Percentiles rank a stretch among this genome's conserved stretches.
Evolutionary conservation across 208 protist species (phyloP).

Genomic region (Acanthamoeba royreba): DNA sequence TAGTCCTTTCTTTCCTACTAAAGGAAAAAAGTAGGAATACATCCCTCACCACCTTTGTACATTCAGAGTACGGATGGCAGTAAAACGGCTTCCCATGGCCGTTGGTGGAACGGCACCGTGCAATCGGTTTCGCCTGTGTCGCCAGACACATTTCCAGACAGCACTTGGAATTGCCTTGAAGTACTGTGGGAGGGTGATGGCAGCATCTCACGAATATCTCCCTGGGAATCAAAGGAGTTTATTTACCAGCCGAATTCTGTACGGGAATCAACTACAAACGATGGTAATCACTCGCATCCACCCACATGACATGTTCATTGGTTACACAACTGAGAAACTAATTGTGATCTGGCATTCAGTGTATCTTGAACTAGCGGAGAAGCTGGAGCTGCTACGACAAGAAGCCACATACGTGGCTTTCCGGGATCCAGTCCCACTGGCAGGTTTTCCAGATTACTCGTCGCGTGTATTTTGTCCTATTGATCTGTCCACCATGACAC

Average conservation of each 20-base stretch:
- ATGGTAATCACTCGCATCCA: neutral
- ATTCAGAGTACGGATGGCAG: neutral
- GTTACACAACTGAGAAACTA: no score
- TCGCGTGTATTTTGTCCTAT: neutral
- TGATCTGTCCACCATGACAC: neutral
- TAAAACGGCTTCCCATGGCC: neutral
- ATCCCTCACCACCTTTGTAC: neutral
- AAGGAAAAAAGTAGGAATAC: neutral
- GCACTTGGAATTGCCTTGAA: constrained; percentile 4
- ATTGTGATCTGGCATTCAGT: neutral
- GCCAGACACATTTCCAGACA: constrained; percentile 9
- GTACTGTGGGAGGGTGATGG: neutral
- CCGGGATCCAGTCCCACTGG: neutral
- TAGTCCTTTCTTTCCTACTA: neutral
- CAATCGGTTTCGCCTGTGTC: neutral
- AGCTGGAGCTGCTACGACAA: neutral
- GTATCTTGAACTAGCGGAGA: neutral
- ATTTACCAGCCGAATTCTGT: neutral
- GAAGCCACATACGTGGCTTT: neutral
- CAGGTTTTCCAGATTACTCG: neutral
- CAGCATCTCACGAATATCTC: neutral
- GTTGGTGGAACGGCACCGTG: constrained; percentile 3
- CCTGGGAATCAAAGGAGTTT: constrained; percentile 29
- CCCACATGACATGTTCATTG: neutral
- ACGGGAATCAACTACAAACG: neutral